phyloP scores from a whole-genome alignment of 1,284 basidiomycete species.

The Boletus coffeatus region DNA sequence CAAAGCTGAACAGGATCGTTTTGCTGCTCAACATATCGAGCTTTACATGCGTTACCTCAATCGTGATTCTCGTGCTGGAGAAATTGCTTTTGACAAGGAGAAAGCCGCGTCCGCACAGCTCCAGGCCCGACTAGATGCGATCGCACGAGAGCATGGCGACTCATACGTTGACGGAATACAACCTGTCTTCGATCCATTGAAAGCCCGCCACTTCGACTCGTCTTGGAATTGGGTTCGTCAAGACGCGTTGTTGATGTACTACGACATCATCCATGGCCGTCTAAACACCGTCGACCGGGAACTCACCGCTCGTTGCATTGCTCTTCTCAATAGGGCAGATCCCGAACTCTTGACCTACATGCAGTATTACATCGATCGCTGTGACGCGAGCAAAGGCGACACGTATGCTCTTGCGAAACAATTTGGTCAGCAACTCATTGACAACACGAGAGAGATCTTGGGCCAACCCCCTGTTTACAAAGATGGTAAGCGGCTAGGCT shows the following conservation, averaged over 20 bases:
- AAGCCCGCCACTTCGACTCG: slow-evolving; percentile 97
- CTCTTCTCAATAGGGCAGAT: slow-evolving; percentile 96
- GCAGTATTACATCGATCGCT: slow-evolving; percentile 91
- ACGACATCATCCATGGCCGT: slow-evolving; percentile 94
- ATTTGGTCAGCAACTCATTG: slow-evolving; percentile 93
- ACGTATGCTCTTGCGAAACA: slow-evolving; percentile 94
- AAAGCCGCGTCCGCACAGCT: slow-evolving; percentile 69
- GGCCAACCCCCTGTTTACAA: slow-evolving; percentile 86
- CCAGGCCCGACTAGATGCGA: slow-evolving; percentile 85
- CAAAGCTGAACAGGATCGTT: slow-evolving; percentile 88
- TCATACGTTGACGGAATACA: slow-evolving; percentile 92
- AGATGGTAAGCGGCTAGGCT: slow-evolving; percentile 61
- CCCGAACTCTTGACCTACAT: slow-evolving; percentile 88
- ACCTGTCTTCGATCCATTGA: slow-evolving; percentile 90
- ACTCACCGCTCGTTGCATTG: slow-evolving; percentile 67
- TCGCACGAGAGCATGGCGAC: slow-evolving; percentile 88
- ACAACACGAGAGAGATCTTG: slow-evolving; percentile 87
- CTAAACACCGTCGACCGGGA: slow-evolving; percentile 91
- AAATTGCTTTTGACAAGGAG: slow-evolving; percentile 84
- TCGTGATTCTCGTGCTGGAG: slow-evolving; percentile 88
- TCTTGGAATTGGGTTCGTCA: slow-evolving; percentile 99
- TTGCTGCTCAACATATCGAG: slow-evolving; percentile 91
- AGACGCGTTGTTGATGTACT: slow-evolving; percentile 93
- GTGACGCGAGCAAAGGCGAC: slow-evolving; percentile 80
- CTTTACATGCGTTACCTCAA: slow-evolving; percentile 95